phyloP scores from a whole-genome alignment of 225 moss, liverwort and hornwort species.

The Sphagnum contortum region DNA sequence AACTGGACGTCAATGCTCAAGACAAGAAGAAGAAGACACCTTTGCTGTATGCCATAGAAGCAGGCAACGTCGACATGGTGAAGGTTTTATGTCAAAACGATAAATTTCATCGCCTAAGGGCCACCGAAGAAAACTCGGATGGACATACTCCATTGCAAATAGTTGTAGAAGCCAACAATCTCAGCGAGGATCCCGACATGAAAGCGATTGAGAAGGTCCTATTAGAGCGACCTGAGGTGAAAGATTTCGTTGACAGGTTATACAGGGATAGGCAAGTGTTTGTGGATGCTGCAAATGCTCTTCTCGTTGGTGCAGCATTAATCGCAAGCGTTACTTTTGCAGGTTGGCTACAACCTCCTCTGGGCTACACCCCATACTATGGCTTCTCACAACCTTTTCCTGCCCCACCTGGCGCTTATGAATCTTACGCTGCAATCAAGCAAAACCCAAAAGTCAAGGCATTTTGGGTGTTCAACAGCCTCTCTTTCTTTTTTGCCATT shows the following conservation, averaged over 20 bases:
- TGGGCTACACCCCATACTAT: slow-evolving; percentile 22
- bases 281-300: slow-evolving; percentile 36
- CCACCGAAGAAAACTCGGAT: slow-evolving; percentile 19
- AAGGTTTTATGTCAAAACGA: too few relatives aligned
- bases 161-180: slow-evolving; percentile 21
- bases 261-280: slow-evolving; percentile 44
- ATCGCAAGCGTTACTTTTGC: slow-evolving; percentile 40
- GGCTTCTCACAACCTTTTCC: not conserved
- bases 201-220: slow-evolving; percentile 40
- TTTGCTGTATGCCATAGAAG: too few relatives aligned
- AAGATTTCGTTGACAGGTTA: slow-evolving; percentile 34
- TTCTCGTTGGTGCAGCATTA: slow-evolving; percentile 33
- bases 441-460: slow-evolving; percentile 22
- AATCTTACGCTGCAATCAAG: slow-evolving; percentile 24
- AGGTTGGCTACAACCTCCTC: slow-evolving; percentile 42
- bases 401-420: slow-evolving; percentile 8
- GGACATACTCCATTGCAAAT: slow-evolving; percentile 34
- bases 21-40: too few relatives aligned
- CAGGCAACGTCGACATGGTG: too few relatives aligned
- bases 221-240: slow-evolving; percentile 30
- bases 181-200: slow-evolving; percentile 9
- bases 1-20: slow-evolving; percentile 25
- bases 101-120: too few relatives aligned
- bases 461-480: slow-evolving; percentile 36
- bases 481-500: slow-evolving; percentile 41